Evolutionary conservation across 805 yeast genomes (phyloP).

Genomic region (Wickerhamiella qilinensis): DNA sequence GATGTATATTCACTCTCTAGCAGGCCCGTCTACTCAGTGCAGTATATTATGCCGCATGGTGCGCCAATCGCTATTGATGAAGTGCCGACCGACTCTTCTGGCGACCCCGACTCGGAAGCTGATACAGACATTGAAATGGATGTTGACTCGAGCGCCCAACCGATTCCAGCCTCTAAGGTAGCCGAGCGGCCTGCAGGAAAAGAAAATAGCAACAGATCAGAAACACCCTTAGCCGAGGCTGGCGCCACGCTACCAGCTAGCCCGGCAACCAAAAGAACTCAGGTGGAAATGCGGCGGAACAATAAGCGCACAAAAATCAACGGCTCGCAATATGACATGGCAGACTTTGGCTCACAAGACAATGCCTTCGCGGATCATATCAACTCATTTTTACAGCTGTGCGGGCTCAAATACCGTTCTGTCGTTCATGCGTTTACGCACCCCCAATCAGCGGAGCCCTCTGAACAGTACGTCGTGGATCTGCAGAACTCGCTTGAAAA

Average conservation of each 20-base stretch:
- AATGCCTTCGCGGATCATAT: constrained; percentile 3
- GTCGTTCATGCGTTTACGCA: constrained; percentile 1
- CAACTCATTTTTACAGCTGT: constrained; percentile 1
- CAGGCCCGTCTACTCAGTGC: constrained; percentile 1
- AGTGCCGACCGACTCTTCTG: no score
- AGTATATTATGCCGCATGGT: constrained; percentile 6
- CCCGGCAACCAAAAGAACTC: no score
- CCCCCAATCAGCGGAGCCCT: neutral
- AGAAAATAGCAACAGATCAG: no score
- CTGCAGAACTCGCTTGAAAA: constrained; percentile 21
- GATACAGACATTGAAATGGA: constrained; percentile 1
- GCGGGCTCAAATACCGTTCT: constrained; percentile 1
- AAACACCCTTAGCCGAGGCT: no score
- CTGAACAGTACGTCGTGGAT: constrained; percentile 11
- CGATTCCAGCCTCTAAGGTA: no score
- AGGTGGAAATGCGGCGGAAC: neutral
- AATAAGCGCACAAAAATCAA: constrained; percentile 2
- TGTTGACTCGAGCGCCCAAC: no score
- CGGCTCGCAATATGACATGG: neutral
- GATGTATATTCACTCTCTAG: constrained; percentile 2
- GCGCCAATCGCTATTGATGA: constrained; percentile 1
- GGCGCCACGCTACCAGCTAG: no score
- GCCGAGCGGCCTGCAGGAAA: no score
- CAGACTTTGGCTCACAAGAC: constrained; percentile 3
- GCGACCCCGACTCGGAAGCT: neutral